Base-by-base conservation (phyloP, 2,329 filamentous ascomycete species). In the Colletotrichum destructivum region DNA sequence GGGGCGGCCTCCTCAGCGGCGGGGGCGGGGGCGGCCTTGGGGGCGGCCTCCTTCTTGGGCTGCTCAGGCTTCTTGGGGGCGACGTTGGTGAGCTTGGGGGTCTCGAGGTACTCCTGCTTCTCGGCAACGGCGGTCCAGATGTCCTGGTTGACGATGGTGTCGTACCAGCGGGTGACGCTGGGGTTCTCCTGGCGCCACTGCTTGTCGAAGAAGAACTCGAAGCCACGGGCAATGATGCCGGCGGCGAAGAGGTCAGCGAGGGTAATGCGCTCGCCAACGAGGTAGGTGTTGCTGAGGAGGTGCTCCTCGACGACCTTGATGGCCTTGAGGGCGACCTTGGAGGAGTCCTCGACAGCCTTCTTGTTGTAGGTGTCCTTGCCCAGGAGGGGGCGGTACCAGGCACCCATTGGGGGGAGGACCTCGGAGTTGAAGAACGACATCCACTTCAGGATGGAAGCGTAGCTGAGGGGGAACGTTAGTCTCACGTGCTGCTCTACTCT, bases 391-490 rank as follows among this genome's bases (percentile, higher is more conserved):
- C 89, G 89, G 91, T 93, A 96, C 94, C 94, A 98, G 82, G 84
- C 88, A 85, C 88, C 92, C 77, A 98, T 86, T 76, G 86, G 83
- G 75, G 90, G 83, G 77, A 98, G 88, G 80, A 98, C 83, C 88
- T 99, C 96, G 73, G 86, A 83, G 91, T 98, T 99, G 90, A 93
- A 93, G 87, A 92, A 98, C 76, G 96, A 98, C 92, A 98, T 92
- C 96, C 96, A 99, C 86, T 93, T 94, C 83, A 99, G 89, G 85
- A 99, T 99, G 78, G 95, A 95, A 79, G 96, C 96, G 86, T 98
- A 96, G 84, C 89, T 91, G 75, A 21, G 21, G 38, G 2, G 31
- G 54, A 4, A 5, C 31, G 56, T 82, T 74, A 82, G 81, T 75
- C 56, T 35, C 12, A 18, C 42, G 16, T 54, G 35, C 35, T 56